phyloP scores from a whole-genome alignment of 345 rosid genomes.

The Laguncularia racemosa region DNA sequence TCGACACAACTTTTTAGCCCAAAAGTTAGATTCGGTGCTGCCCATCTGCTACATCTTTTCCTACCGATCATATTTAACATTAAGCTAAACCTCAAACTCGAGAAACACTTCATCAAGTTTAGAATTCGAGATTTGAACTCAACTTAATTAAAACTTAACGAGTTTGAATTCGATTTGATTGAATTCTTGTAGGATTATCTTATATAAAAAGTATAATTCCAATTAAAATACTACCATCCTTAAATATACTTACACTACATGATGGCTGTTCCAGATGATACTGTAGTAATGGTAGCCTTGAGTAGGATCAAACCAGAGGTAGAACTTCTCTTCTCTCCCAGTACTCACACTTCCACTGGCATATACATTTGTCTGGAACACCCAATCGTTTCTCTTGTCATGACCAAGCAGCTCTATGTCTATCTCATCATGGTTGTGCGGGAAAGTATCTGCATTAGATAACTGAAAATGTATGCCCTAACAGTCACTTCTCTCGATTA shows the following conservation, averaged over 20 bases:
- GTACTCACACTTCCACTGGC: constrained; percentile 69
- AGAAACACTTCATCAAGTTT: too few species aligned
- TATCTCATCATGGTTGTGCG: constrained; percentile 82
- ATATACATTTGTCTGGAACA: constrained; percentile 71
- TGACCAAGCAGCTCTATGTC: constrained; percentile 83
- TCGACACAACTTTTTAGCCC: too few species aligned
- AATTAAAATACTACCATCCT: too few species aligned
- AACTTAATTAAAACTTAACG: too few species aligned
- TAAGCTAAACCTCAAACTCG: too few species aligned
- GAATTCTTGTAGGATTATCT: too few species aligned
- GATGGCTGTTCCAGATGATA: constrained; percentile 85
- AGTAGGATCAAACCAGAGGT: constrained; percentile 91
- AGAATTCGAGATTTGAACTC: too few species aligned
- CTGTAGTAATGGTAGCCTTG: constrained; percentile 63
- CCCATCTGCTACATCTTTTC: too few species aligned
- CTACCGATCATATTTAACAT: too few species aligned
- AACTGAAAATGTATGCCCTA: constrained; percentile 26
- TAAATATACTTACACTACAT: constrained; percentile 44
- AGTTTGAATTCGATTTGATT: too few species aligned
- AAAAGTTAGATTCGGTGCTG: too few species aligned
- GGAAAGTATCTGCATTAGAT: constrained; percentile 65
- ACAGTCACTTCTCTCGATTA: neutral
- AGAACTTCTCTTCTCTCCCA: constrained; percentile 89
- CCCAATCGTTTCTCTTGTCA: constrained; percentile 78
- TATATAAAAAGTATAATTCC: too few species aligned